phyloP scores from a whole-genome alignment of 2,329 filamentous ascomycete species.

The Penicillium sp. region DNA sequence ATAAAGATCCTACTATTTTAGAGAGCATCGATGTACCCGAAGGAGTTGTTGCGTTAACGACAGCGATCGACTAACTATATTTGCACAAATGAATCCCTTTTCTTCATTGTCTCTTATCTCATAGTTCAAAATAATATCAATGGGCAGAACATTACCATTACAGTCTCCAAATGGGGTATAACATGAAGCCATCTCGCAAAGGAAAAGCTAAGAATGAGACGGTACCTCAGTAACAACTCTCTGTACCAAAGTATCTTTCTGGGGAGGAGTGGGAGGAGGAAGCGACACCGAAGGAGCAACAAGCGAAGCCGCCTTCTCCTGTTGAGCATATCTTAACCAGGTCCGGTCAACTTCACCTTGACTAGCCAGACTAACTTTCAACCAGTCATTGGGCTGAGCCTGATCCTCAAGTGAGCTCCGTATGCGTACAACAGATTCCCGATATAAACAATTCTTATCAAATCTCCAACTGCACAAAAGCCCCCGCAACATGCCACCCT shows the following conservation, averaged over 20 bases:
- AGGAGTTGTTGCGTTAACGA: constrained; percentile 3
- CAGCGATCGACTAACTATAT: background rate
- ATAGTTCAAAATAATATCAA: background rate
- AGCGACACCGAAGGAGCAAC: background rate
- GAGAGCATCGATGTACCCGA: constrained; percentile 11
- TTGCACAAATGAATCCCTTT: background rate
- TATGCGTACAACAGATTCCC: constrained; percentile 18
- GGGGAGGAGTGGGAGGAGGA: background rate
- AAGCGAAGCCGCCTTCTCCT: background rate
- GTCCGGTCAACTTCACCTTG: constrained; percentile 9
- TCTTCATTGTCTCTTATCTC: background rate
- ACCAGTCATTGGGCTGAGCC: constrained; percentile 13
- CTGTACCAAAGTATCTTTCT: background rate
- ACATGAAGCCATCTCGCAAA: background rate
- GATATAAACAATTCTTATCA: constrained; percentile 16
- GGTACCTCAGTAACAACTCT: background rate
- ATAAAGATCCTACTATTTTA: constrained; percentile 10
- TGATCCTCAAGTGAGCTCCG: constrained; percentile 13
- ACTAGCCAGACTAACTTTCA: constrained; percentile 17
- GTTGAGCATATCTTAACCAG: background rate
- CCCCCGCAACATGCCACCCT: constrained; percentile 33
- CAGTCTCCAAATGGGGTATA: background rate
- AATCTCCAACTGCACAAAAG: constrained; percentile 27
- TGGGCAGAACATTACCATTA: background rate
- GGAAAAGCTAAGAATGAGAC: background rate